These are phyloP conservation scores for Entomortierella chlamydospora DNA, from an alignment of 192 early-diverging fungal genomes.

Conservation along the genomic window DNA sequence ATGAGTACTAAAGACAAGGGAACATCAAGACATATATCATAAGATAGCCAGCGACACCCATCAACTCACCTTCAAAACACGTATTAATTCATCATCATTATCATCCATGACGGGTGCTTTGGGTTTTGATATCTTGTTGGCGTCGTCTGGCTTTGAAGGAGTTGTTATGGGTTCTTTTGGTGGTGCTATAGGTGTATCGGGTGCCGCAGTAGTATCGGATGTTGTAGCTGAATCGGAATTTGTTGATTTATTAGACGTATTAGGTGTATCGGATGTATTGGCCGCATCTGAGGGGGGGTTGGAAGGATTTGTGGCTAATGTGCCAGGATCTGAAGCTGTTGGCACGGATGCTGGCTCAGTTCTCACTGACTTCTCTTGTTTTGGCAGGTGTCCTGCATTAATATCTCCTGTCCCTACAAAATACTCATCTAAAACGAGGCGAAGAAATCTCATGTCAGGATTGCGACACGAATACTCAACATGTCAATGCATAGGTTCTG, in stretches of 20 bases:
- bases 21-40: not conserved
- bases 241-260: not conserved
- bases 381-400: slow-evolving; percentile 77
- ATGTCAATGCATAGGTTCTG: not conserved
- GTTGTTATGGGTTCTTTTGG: not conserved
- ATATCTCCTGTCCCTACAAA: slow-evolving; percentile 97
- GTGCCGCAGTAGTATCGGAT: not conserved
- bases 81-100: slow-evolving; percentile 69
- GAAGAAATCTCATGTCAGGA: not conserved
- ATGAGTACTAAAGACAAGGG: not conserved
- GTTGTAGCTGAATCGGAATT: not conserved
- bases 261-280: not conserved
- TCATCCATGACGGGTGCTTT: slow-evolving; percentile 65
- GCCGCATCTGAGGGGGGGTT: no score
- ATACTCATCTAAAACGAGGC: slow-evolving; percentile 89
- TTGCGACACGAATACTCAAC: not conserved
- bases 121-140: slow-evolving; percentile 17
- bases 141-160: slow-evolving; percentile 14
- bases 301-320: not conserved
- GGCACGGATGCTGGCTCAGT: not conserved
- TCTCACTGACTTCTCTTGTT: slow-evolving; percentile 26
- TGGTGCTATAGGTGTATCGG: not conserved
- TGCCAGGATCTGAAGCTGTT: not conserved
- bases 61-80: slow-evolving; percentile 54
- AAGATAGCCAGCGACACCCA: not conserved